Base-by-base conservation (phyloP, 2,329 filamentous ascomycete genomes). In the Aaosphaeria pasadenensis region DNA sequence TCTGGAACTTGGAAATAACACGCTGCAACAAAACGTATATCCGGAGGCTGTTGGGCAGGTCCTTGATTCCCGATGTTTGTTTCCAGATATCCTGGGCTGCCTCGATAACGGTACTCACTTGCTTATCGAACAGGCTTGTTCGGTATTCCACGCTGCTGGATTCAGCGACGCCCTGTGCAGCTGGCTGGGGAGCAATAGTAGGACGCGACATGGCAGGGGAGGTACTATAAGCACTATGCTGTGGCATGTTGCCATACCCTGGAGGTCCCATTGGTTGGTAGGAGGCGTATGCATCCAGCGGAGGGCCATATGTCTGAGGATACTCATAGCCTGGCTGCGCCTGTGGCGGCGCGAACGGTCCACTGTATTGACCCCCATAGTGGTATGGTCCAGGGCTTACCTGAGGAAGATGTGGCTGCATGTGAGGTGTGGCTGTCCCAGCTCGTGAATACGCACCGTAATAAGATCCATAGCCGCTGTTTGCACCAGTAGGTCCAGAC, bases 21-120 rank as follows among this genome's bases (percentile, higher is more conserved):
- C 87, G 83, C 60, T 86, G 77, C 39, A 91, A 76, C 7, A 88
- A 74, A 42, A 83, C 77, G 50, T 81, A 80, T 11, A 88, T 75
- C 54, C 83, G 82, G 42, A 88, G 75, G 50, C 79, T 80, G 36
- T 80, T 78, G 11, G 84, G 78, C 11, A 89, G 69, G 44, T 84
- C 79, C 55, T 81, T 81, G 52, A 89, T 73, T 3, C 76, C 76
- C 6, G 77, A 77, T 2, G 85, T 78, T 24, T 74, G 70, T 52
- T 80, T 79, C 86, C 87, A 91, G 33, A 86, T 68, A 28, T 83
- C 79, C 49, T 80, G 77, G 4, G 82, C 79, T 59, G 78, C 76
- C 67, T 70, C 45, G 72, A 74, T 67, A 28, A 70, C 53, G 42
- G 63, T 64, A 66, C 67, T 70, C 60, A 55, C 71, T 71, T 62